Base-by-base conservation (phyloP, 257 asterid genomes). In the Misopates orontium region DNA sequence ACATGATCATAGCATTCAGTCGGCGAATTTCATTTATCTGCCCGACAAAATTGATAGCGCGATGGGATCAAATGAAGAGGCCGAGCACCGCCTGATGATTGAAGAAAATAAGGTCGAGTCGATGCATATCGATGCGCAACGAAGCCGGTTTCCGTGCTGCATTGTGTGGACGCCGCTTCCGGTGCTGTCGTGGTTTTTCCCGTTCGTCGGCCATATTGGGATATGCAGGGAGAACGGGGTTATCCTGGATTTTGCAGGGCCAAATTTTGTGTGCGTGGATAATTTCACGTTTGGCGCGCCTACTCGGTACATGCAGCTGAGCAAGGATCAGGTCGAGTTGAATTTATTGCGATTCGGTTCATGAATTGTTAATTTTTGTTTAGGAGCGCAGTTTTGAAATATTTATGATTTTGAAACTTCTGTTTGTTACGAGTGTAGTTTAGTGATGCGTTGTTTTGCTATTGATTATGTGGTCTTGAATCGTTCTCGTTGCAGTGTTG, bases 91-190 rank as follows among this genome's bases (percentile, higher is more conserved):
- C 55, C 73, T 87, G 83, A 78, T 77, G 87, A 78, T 90, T 48
- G 92, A 71, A 71, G 87, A 77, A 56, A 54, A 52, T 24, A 62
- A 52, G 25, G 14, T 42, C 0, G 78, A 54, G 9, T 32, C 79
- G 16, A 63, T 63, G 80, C 79, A 76, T 66, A 78, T 87, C 51
- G 92, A 87, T 78, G 82, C 87, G 14, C 69, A 71, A 59, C 77
- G 85, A 68, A 85, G 77, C 68, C 87, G 96, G 47, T 93, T 87
- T 53, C 97, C 99, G 0, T 77, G 74, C 80, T 87, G 95, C 92
- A 86, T 93, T 62, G 99, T 90, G 60, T 93, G 99, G 99, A 65
- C 95, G 25, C 99, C 99, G 10, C 95, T 90, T 49, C 97, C 97
- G 11, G 82, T 93, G 66, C 16, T 93, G 15, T 93, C 99, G 0